A percentile compares a stretch with the other conserved stretches of the same genome.
Conservation (phyloP, 805 yeast species). For the Wickerhamiella brachini region DNA sequence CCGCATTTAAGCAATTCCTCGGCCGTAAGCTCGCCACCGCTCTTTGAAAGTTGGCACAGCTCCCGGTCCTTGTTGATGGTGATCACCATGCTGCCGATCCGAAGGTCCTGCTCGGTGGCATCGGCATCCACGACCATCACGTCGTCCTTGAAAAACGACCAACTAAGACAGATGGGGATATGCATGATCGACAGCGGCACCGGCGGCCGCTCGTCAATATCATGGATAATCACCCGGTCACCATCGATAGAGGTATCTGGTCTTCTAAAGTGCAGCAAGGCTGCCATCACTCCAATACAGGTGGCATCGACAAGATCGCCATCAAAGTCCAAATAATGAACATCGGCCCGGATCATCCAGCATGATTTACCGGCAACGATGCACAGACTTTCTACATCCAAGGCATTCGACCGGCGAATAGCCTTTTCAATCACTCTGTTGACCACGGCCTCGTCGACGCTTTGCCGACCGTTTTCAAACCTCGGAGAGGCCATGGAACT, state of each 20-base stretch:
- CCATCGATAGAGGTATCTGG: slow-evolving; percentile 64
- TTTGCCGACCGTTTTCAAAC: slow-evolving; percentile 58
- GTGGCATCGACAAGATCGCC: slow-evolving; percentile 88
- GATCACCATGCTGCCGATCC: slow-evolving; percentile 70
- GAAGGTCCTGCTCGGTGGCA: slow-evolving; percentile 56
- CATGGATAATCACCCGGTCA: slow-evolving; percentile 42
- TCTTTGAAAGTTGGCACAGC: slow-evolving; percentile 75
- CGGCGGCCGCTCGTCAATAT: slow-evolving; percentile 68
- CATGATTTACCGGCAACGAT: slow-evolving; percentile 82
- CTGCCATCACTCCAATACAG: slow-evolving; percentile 82
- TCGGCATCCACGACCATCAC: slow-evolving; percentile 48
- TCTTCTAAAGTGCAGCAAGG: slow-evolving; percentile 64
- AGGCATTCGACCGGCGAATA: slow-evolving; percentile 74
- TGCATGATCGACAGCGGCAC: slow-evolving; percentile 76
- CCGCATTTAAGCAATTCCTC: slow-evolving; percentile 52
- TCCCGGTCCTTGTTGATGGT: slow-evolving; percentile 85
- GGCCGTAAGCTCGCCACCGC: slow-evolving; percentile 85
- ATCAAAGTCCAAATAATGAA: slow-evolving; percentile 78
- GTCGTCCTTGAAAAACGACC: slow-evolving; percentile 55
- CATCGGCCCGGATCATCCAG: slow-evolving; percentile 84
- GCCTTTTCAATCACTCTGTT: slow-evolving; percentile 83
- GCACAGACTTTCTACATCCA: slow-evolving; percentile 83
- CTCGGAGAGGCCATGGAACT: slow-evolving; percentile 81
- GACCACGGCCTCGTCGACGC: slow-evolving; percentile 62
- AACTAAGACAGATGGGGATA: slow-evolving; percentile 79